These are phyloP conservation scores for Fusarium sp. DNA, from an alignment of 2,329 filamentous ascomycete species.

Conservation along the genomic window DNA sequence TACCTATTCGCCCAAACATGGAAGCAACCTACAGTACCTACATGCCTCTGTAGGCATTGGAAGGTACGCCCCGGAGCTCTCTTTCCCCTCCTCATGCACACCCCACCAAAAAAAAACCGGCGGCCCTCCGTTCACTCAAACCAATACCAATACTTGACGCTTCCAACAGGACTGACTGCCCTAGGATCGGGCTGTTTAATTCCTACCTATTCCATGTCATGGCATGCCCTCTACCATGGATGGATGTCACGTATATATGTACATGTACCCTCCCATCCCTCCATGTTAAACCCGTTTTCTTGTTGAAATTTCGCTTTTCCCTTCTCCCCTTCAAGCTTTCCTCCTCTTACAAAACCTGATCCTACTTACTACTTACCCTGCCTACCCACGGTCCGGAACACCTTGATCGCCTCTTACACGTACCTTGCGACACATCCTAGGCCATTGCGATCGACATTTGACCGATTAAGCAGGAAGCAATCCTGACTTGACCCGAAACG, in stretches of 20 bases:
- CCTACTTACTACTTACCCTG: background rate
- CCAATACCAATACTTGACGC: conserved; percentile 14
- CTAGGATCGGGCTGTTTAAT: background rate
- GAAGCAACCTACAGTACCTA: background rate
- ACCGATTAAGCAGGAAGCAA: conserved; percentile 16
- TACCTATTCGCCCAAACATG: background rate
- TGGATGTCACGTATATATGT: conserved; percentile 31
- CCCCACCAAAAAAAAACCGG: conserved; percentile 22
- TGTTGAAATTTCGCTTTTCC: conserved; percentile 29
- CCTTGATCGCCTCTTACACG: background rate
- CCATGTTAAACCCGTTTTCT: conserved; percentile 16
- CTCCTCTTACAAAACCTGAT: background rate
- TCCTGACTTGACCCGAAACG: conserved; percentile 26
- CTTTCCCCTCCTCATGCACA: conserved; percentile 15
- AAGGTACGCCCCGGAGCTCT: conserved; percentile 26
- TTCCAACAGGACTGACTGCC: background rate
- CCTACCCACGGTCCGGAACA: background rate
- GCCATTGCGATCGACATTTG: conserved; percentile 34
- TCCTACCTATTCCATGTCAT: conserved; percentile 13
- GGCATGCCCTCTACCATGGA: conserved; percentile 1
- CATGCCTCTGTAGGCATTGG: background rate
- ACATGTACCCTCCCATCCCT: conserved; percentile 27
- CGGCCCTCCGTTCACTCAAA: conserved; percentile 31
- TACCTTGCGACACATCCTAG: background rate
- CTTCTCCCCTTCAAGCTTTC: conserved; percentile 2